Conservation (phyloP, 2,329 filamentous ascomycete species). For the Apiospora phragmitis region DNA sequence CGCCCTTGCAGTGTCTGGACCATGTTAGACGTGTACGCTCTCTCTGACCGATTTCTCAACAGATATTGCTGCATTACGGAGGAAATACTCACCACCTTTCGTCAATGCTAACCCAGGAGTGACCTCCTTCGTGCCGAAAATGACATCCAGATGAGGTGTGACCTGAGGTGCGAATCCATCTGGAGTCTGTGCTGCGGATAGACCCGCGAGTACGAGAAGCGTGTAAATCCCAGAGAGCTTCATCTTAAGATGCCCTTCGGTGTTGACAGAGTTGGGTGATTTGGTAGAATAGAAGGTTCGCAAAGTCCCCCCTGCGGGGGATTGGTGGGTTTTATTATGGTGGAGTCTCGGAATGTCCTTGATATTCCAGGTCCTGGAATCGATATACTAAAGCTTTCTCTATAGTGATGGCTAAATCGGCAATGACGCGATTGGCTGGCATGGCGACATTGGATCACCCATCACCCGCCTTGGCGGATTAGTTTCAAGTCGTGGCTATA, state of each 20-base stretch:
- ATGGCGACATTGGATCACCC: neutral
- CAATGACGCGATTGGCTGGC: neutral
- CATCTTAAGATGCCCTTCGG: neutral
- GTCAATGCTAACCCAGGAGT: conserved; percentile 27
- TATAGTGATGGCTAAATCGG: neutral
- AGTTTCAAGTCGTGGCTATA: neutral
- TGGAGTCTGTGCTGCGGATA: conserved; percentile 10
- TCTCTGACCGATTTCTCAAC: neutral
- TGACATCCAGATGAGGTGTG: conserved; percentile 12
- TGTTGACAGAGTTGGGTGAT: neutral
- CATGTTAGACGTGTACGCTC: neutral
- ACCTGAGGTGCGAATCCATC: conserved; percentile 12
- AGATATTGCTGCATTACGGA: too few species aligned
- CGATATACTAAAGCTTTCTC: neutral
- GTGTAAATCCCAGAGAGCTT: neutral
- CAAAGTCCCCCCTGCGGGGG: neutral
- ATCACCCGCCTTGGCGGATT: conserved; percentile 14
- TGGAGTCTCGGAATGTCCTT: neutral
- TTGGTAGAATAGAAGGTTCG: neutral
- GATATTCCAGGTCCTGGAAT: neutral
- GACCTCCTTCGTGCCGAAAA: conserved; percentile 24
- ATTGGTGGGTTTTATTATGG: neutral
- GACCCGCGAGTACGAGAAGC: neutral
- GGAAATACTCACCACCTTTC: conserved; percentile 18
- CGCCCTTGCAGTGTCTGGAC: conserved; percentile 25